Evolutionary conservation across 1,284 basidiomycete species (phyloP), one percentile per base, ranked within the genome.

Genomic region (Rhodotorula glutinis): DNA sequence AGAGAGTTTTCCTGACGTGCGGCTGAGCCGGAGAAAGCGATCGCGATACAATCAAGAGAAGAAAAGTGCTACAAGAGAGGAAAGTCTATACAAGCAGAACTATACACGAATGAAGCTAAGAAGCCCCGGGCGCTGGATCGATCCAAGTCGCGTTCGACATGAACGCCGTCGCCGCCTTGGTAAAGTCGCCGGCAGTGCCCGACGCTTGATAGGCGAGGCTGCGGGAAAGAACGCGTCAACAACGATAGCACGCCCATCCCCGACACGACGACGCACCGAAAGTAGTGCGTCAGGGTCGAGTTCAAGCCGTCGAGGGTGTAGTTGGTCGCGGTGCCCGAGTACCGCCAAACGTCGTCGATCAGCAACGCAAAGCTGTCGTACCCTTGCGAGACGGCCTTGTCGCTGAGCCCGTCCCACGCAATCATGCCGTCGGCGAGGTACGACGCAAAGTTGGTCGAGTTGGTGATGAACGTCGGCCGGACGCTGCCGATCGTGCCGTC

Each of bases 341-440:
- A 91, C 65, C 88, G 83, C 75, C 91, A 84, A 0, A 94, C 91
- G 73, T 93, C 92, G 76, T 94, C 90, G 13, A 94, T 84, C 14
- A 94, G 82, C 46, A 94, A 82, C 1, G 85, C 81, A 75, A 90
- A 92, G 1, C 87, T 87, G n/a, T 81, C 82, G 65, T 80, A 79
- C 2, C 30, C 46, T 16, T 64, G 51, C 10, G 25, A 7, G 4
- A 2, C 16, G 27, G 46, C 53, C 9, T 73, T 67, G 60, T 75
- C 59, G 16, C 81, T 77, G 0, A 83, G 78, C 0, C 80, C 77
- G n/a, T 89, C 81, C 91, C 91, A 93, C 3, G 78, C 79, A 2
- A 90, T 82, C 0, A 81, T 83, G 72, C 87, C 86, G 69, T 87
- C 83, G 4, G 75, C 73, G 19, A 87, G 77, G 10, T 85, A 80